Conservation (phyloP, 768 basidiomycete genomes). For the Pisolithus marmoratus region DNA sequence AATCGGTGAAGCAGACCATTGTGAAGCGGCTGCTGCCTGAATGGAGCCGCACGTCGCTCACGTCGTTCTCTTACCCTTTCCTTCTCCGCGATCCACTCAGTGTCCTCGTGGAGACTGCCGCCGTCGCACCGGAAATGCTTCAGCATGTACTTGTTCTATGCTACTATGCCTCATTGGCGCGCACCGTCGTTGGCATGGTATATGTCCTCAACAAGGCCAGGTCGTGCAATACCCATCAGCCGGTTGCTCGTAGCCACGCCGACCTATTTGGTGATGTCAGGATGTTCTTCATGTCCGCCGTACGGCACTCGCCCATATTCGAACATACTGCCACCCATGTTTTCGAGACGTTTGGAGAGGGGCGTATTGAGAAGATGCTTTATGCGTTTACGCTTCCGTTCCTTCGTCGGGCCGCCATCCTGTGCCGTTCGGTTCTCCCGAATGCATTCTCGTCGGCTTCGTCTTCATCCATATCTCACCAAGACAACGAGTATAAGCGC, state of each 20-base stretch:
- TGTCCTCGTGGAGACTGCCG: constrained; percentile 84
- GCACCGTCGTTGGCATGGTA: constrained; percentile 81
- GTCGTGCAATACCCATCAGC: constrained; percentile 42
- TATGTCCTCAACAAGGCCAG: constrained; percentile 73
- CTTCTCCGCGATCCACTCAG: constrained; percentile 88
- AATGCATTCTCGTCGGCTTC: constrained; percentile 49
- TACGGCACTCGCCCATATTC: constrained; percentile 82
- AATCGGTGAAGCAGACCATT: constrained; percentile 76
- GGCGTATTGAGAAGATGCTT: constrained; percentile 77
- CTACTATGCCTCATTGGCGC: constrained; percentile 87
- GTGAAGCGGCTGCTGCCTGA: constrained; percentile 88
- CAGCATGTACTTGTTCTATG: constrained; percentile 82
- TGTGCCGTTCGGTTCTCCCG: constrained; percentile 73
- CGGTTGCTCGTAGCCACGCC: constrained; percentile 47
- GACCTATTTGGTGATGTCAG: constrained; percentile 79
- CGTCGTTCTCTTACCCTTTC: constrained; percentile 78
- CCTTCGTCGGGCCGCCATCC: constrained; percentile 79
- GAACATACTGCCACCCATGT: constrained; percentile 79
- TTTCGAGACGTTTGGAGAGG: constrained; percentile 77
- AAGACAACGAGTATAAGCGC: constrained; percentile 70
- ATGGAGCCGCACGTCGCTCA: constrained; percentile 83
- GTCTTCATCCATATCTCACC: constrained; percentile 27
- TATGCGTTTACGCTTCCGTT: constrained; percentile 90
- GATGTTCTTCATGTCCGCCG: constrained; percentile 88
- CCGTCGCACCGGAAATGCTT: constrained; percentile 84